Evolutionary conservation across 2,329 filamentous ascomycete genomes (phyloP), one percentile per base, ranked within the genome.

Genomic region (Colletotrichum sp.): DNA sequence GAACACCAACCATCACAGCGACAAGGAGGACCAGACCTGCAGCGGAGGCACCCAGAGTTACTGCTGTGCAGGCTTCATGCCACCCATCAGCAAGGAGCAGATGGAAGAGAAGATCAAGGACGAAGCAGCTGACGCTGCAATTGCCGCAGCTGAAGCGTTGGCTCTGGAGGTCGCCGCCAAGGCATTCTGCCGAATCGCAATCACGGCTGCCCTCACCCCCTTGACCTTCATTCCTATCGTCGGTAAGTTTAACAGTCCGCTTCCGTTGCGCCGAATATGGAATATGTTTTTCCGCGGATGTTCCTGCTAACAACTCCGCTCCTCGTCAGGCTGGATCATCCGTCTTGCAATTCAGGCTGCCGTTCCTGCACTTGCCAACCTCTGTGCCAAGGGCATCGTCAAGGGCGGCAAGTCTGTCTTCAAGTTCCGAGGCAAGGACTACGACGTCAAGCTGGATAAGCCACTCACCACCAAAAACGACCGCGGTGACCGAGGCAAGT

Each of bases 161-260:
- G 82, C 82, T 6, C 73, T 84, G 0, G 83, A 84, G 55, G 71
- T 84, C 48, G 83, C 83, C 15, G 82, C 83, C 1, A 84, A 82
- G 61, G 82, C 80, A 2, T 84, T 84, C 66, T 85, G 83, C 74
- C 66, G 83, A 18, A 68, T 84, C 30, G 83, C 83, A 5, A 79
- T 85, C 9, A 80, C 82, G 4, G 83, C 82, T 4, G 43, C 66
- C 5, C 43, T 52, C 30, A 21, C 36, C 8, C 63, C 70, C 13
- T 38, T 75, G 16, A 52, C 43, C 21, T 38, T 75, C n/a, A 71
- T 71, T 21, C 72, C 72, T 32, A 52, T 74, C 15, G 60, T 74
- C 16, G 67, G 72, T 36, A 4, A 66, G 61, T 61, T 9, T 10
- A 55, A 55, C 48, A 55, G 9, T 55, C 48, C n/a, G 13, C 48